Percentiles rank a stretch among this genome's conserved stretches.
Evolutionary conservation across 1,284 basidiomycete genomes (phyloP).

Genomic region (Mrakiaceae sp.): DNA sequence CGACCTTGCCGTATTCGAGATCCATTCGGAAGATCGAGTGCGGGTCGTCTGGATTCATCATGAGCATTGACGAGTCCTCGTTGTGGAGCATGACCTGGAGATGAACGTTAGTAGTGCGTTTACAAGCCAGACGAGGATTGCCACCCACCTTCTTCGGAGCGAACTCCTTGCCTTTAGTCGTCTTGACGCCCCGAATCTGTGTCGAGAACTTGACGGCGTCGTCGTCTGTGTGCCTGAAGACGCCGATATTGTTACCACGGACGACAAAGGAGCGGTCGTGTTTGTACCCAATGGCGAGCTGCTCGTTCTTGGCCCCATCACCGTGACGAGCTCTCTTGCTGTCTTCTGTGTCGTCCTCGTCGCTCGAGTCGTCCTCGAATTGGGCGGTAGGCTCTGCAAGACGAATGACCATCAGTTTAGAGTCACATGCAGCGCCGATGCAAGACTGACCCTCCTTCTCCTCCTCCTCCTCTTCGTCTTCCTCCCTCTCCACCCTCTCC

Average conservation of each 20-base stretch:
- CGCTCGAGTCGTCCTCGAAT: constrained; percentile 46
- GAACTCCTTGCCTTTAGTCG: constrained; percentile 72
- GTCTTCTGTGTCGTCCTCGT: constrained; percentile 35
- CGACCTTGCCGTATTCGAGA: constrained; percentile 88
- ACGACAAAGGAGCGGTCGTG: constrained; percentile 93
- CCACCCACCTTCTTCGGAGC: constrained; percentile 65
- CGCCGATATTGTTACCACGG: constrained; percentile 89
- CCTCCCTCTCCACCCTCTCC: constrained; percentile 70
- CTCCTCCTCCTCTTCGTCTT: constrained; percentile 41
- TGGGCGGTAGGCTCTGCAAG: constrained; percentile 29
- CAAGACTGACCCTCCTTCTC: constrained; percentile 47
- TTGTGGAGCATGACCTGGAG: constrained; percentile 92
- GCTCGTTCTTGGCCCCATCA: constrained; percentile 63
- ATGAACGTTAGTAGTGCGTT: not conserved
- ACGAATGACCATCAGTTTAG: not conserved
- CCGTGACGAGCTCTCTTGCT: not conserved
- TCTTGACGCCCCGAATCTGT: constrained; percentile 74
- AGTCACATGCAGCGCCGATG: not conserved
- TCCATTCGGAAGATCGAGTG: constrained; percentile 86
- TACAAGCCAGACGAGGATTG: constrained; percentile 1
- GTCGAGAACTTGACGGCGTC: constrained; percentile 76
- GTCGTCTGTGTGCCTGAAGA: constrained; percentile 77
- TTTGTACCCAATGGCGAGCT: constrained; percentile 90
- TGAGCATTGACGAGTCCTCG: constrained; percentile 89
- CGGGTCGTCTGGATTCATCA: constrained; percentile 76